phyloP scores from a whole-genome alignment of 1,284 basidiomycete species.

The Stygiomarasmius scandens region DNA sequence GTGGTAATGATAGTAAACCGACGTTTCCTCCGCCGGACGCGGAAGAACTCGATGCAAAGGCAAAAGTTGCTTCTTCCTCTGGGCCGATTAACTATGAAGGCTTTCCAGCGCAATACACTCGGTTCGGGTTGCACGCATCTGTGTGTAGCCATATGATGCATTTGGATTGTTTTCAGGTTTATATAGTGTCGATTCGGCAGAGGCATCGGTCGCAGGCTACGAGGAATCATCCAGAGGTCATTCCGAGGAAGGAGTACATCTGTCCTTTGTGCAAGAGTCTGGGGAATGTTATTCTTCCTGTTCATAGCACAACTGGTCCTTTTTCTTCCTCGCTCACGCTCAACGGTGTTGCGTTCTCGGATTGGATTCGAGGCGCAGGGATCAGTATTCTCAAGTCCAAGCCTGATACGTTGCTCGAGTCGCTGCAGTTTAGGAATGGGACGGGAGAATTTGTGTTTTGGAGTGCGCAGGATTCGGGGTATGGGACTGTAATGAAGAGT shows the following conservation, averaged over 20 bases:
- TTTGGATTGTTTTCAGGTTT: conserved; percentile 90
- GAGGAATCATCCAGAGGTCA: conserved; percentile 93
- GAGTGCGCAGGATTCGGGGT: conserved; percentile 76
- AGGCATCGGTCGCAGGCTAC: conserved; percentile 91
- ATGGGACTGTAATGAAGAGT: conserved; percentile 55
- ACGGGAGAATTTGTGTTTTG: conserved; percentile 86
- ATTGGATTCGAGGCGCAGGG: conserved; percentile 81
- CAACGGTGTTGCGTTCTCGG: conserved; percentile 66
- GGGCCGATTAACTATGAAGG: conserved; percentile 65
- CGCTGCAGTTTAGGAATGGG: conserved; percentile 72
- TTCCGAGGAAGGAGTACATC: conserved; percentile 91
- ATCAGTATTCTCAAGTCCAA: conserved; percentile 81
- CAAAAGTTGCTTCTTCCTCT: too few relatives aligned
- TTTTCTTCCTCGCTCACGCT: conserved; percentile 48
- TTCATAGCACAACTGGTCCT: too few relatives aligned
- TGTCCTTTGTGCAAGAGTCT: conserved; percentile 99
- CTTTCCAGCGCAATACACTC: conserved; percentile 72
- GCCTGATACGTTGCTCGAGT: conserved; percentile 69
- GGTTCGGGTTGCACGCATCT: conserved; percentile 87
- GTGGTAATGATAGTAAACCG: too few relatives aligned
- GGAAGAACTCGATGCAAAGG: conserved; percentile 52
- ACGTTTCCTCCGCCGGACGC: conserved; percentile 60
- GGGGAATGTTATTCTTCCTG: conserved; percentile 92
- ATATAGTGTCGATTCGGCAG: conserved; percentile 85
- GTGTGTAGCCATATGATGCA: conserved; percentile 99